Evolutionary conservation across 2,329 filamentous ascomycete genomes (phyloP), one percentile per base, ranked within the genome.

Genomic region (Rhynchosporium graminicola): DNA sequence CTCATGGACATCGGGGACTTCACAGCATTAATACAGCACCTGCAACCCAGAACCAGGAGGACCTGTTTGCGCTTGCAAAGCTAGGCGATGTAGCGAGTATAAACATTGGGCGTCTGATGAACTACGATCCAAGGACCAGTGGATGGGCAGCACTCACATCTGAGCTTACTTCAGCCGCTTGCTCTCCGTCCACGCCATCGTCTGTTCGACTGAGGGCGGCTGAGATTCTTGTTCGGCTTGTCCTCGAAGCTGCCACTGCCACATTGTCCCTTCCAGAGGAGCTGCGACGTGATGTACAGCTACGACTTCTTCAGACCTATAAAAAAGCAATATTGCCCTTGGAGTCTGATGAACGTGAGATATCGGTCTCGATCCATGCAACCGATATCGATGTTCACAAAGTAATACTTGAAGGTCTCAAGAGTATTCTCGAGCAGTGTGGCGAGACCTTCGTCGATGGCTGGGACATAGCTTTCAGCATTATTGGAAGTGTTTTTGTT

Each of bases 401-500:
- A 66, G 86, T 90, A 59, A 82, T 91, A 29, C 82, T 97, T 1
- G 91, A 96, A 67, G 88, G 90, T 0, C 79, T 97, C 6, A 92
- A 92, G 74, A 87, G 82, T 60, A 85, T 97, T 26, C 81, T 99
- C 1, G 94, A 98, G 72, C 89, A 92, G 65, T 94, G 89, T 69
- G 95, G 94, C 8, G 93, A 99, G 72, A 87, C 86, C 0, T 82
- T 98, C 5, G 80, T 89, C 13, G 87, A 86, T 67, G 93, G 92
- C 3, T 99, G 95, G 95, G 85, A 89, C 54, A 83, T 91, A 55
- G 87, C 92, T 0, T 95, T 99, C 68, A 87, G 90, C 50, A 88
- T 97, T 65, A 89, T 98, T 66, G 86, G 87, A 66, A 93, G 87
- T 70, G 90, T 94, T 2, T 97, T 97, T 70, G 74, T 88, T 46